Percentiles rank a stretch among this genome's conserved stretches.
Conservation (phyloP, 2,329 filamentous ascomycete species). For the Fusarium napiforme region DNA sequence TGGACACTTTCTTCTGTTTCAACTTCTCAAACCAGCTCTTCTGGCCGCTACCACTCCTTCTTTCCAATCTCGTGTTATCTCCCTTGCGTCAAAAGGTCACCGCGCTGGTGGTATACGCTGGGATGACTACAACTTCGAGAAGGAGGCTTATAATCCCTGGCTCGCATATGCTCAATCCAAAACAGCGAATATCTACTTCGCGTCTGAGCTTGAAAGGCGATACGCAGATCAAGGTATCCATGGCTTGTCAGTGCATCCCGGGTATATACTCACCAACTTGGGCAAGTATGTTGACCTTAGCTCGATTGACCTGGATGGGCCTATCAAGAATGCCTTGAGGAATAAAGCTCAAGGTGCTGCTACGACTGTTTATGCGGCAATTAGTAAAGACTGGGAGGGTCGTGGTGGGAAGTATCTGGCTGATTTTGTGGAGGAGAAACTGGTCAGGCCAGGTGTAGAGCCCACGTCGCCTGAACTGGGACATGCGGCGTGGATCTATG, state of each 20-base stretch:
- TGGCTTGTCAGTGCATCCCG: constrained; percentile 28
- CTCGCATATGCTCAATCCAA: constrained; percentile 35
- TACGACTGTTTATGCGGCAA: not conserved
- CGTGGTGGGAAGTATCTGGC: constrained; percentile 9
- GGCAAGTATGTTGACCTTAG: not conserved
- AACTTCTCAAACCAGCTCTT: constrained; percentile 56
- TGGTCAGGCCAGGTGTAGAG: fast-evolving
- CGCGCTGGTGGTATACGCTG: constrained; percentile 7
- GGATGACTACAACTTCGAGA: constrained; percentile 30
- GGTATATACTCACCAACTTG: constrained; percentile 6
- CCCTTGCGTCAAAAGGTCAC: constrained; percentile 57
- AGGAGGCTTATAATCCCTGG: constrained; percentile 24
- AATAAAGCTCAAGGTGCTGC: constrained; percentile 1
- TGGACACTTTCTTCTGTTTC: constrained; percentile 43
- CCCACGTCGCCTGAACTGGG: not conserved
- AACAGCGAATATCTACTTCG: constrained; percentile 37
- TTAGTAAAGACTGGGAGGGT: constrained; percentile 9
- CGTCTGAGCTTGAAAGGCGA: constrained; percentile 24
- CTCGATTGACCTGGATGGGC: not conserved
- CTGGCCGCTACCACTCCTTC: constrained; percentile 51
- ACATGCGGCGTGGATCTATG: constrained; percentile 5
- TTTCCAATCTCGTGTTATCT: constrained; percentile 60
- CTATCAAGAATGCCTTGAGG: not conserved
- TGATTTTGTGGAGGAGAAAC: not conserved
- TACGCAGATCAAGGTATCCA: constrained; percentile 20